These are phyloP conservation scores for Pestalotiopsis sp. DNA, from an alignment of 2,329 filamentous ascomycete genomes.

Conservation along the genomic window DNA sequence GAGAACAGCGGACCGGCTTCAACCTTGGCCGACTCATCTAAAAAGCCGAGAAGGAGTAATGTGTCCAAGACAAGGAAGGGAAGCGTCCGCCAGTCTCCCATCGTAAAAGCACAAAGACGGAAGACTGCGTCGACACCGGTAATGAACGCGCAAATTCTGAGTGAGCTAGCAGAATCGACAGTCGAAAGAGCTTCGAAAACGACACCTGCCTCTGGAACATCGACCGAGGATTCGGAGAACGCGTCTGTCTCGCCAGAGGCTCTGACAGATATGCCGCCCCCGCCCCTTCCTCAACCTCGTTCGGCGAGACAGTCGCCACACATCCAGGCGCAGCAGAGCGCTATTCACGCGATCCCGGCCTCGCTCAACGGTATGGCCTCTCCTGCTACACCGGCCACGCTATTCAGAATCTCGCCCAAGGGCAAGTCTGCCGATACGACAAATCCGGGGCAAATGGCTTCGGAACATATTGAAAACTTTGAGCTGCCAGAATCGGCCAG, in stretches of 20 bases:
- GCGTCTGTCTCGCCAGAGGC: conserved; percentile 67
- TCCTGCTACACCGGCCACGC: conserved; percentile 83
- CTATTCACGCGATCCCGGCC: conserved; percentile 27
- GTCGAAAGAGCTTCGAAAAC: conserved; percentile 34
- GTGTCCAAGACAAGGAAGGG: conserved; percentile 56
- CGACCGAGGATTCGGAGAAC: conserved; percentile 62
- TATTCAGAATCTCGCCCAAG: conserved; percentile 75
- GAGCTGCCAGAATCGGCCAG: conserved; percentile 74
- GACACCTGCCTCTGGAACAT: conserved; percentile 40
- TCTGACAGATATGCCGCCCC: conserved; percentile 68
- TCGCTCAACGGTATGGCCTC: conserved; percentile 48
- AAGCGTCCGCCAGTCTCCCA: conserved; percentile 70
- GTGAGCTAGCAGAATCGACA: conserved; percentile 49
- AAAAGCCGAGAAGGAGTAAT: conserved; percentile 56
- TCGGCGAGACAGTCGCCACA: conserved; percentile 71
- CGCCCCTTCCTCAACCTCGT: conserved; percentile 66
- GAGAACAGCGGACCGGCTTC: conserved; percentile 42
- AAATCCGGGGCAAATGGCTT: conserved; percentile 44
- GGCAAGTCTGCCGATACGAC: conserved; percentile 48
- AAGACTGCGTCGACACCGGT: conserved; percentile 57
- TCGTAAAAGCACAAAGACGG: conserved; percentile 67
- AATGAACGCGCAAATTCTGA: conserved; percentile 58
- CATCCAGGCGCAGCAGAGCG: conserved; percentile 56
- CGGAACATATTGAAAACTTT: conserved; percentile 59
- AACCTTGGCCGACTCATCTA: conserved; percentile 51